A percentile compares a stretch with the other conserved stretches of the same genome.
Evolutionary conservation across 208 protist species (phyloP).

Genomic region (Leishmania tropica): DNA sequence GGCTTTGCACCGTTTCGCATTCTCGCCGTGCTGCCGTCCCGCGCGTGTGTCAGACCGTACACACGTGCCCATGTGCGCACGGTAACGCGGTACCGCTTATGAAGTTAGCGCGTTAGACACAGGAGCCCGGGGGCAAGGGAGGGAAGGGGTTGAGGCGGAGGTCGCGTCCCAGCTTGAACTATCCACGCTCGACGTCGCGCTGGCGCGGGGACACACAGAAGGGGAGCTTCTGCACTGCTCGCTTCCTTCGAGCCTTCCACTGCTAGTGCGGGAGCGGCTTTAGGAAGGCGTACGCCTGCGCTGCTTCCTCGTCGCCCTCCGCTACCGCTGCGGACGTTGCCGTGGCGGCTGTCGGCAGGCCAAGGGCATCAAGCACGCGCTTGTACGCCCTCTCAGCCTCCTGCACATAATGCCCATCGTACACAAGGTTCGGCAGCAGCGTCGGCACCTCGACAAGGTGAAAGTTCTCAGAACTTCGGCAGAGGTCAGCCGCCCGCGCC

Average conservation of each 20-base stretch:
- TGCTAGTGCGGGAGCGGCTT: slow-evolving; percentile 13
- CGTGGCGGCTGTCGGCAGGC: slow-evolving; percentile 1
- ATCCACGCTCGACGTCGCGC: neutral
- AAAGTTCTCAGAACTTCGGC: slow-evolving; percentile 20
- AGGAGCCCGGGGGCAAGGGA: neutral
- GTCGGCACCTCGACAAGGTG: slow-evolving; percentile 52
- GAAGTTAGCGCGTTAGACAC: neutral
- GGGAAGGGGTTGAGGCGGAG: neutral
- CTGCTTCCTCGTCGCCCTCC: slow-evolving; percentile 1
- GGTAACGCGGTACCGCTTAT: neutral
- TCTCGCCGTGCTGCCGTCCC: neutral
- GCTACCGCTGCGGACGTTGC: neutral
- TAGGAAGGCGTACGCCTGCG: slow-evolving; percentile 18
- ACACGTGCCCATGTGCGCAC: neutral
- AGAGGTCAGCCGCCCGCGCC: slow-evolving; percentile 15
- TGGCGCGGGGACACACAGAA: neutral
- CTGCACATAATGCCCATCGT: slow-evolving; percentile 63
- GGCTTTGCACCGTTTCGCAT: neutral
- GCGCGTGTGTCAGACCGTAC: neutral
- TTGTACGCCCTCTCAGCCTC: slow-evolving; percentile 46
- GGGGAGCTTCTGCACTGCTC: neutral
- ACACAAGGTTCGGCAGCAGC: slow-evolving; percentile 53
- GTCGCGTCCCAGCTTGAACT: neutral
- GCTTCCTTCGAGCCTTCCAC: neutral
- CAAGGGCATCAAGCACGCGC: slow-evolving; percentile 39